Conservation (phyloP, 306 rosid genomes). For the Pyrus communis region DNA sequence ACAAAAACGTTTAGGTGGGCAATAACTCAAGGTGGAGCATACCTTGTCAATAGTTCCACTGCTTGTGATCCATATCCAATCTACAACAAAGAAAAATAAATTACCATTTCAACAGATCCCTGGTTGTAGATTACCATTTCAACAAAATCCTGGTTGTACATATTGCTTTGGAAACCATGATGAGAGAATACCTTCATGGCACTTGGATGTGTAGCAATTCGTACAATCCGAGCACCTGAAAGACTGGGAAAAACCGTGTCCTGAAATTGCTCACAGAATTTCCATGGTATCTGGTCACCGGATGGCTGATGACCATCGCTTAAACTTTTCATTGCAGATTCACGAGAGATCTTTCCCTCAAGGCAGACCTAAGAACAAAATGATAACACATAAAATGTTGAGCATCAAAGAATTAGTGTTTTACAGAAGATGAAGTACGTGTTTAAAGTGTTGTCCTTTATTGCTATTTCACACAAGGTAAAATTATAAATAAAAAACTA, state of each 20-base stretch:
- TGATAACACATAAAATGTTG: background rate
- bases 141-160: constrained; percentile 1
- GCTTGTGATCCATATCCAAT: constrained; percentile 98
- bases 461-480: background rate
- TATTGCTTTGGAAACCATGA: constrained; percentile 3
- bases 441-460: background rate
- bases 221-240: constrained; percentile 95
- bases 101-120: background rate
- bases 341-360: constrained; percentile 85
- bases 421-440: background rate
- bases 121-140: background rate
- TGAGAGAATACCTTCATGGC: constrained; percentile 64
- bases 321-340: constrained; percentile 68
- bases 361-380: constrained; percentile 54
- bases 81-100: constrained; percentile 28
- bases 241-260: constrained; percentile 80
- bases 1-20: background rate
- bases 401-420: background rate
- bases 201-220: constrained; percentile 96
- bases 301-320: constrained; percentile 75
- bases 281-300: constrained; percentile 98
- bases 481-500: background rate
- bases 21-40: constrained; percentile 21
- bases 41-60: constrained; percentile 87
- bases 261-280: constrained; percentile 87